Conservation (phyloP, 345 rosid genomes). For the Jatropha curcas region DNA sequence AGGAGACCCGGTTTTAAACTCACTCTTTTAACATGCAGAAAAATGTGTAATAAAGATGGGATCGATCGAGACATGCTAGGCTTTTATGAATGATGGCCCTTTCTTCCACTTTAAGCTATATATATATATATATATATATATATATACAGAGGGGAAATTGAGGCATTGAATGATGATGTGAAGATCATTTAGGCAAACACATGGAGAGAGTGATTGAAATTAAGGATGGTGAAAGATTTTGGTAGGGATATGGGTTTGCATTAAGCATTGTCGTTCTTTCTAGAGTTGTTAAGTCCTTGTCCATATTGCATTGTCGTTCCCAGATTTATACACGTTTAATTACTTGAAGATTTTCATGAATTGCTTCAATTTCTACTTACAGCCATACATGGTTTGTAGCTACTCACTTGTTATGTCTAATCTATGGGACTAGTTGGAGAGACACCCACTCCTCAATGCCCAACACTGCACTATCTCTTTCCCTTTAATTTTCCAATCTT, state of each 20-base stretch:
- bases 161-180: slow-evolving; percentile 21
- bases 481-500: no score
- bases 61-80: no score
- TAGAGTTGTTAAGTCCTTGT: slow-evolving; percentile 5
- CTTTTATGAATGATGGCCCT: slow-evolving; percentile 1
- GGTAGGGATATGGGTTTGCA: slow-evolving; percentile 16
- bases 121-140: no score
- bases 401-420: slow-evolving; percentile 2
- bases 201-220: slow-evolving; percentile 10
- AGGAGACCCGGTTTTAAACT: slow-evolving; percentile 8
- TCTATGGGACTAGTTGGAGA: not conserved
- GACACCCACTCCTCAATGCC: slow-evolving; percentile 1
- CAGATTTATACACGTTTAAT: not conserved
- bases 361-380: slow-evolving; percentile 1
- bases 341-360: slow-evolving; percentile 2
- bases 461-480: not conserved
- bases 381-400: slow-evolving; percentile 7
- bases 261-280: slow-evolving; percentile 10
- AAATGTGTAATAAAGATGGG: no score
- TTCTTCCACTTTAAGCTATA: slow-evolving; percentile 21
- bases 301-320: slow-evolving; percentile 20
- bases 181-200: slow-evolving; percentile 14
- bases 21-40: no score
- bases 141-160: slow-evolving; percentile 7
- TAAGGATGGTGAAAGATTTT: slow-evolving; percentile 20